Percentiles rank a stretch among this genome's conserved stretches.
Conservation (phyloP, 208 protist species). For the Phytomonas francai region DNA sequence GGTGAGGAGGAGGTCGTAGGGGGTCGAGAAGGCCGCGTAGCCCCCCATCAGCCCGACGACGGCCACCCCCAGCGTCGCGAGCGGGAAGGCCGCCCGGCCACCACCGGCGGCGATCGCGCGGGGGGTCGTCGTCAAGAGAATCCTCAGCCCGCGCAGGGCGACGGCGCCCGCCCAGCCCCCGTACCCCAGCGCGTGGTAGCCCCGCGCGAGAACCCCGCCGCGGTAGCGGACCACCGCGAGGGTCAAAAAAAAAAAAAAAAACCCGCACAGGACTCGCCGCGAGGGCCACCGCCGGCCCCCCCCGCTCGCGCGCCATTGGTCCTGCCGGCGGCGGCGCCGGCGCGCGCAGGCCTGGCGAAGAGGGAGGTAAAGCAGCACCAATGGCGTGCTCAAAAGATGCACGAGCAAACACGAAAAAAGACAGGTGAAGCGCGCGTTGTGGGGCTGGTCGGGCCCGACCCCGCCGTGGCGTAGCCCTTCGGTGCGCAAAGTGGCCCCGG, state of each 20-base stretch:
- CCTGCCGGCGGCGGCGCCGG: not conserved
- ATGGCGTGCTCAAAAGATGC: conserved; percentile 8
- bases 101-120: not conserved
- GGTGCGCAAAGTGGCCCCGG: conserved; percentile 11
- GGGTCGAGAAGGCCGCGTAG: conserved; percentile 63
- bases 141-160: too few species aligned
- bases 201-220: too few species aligned
- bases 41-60: conserved; percentile 60
- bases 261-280: too few species aligned
- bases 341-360: conserved; percentile 14
- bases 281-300: too few species aligned
- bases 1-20: conserved; percentile 29
- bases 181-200: too few species aligned
- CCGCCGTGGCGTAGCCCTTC: not conserved
- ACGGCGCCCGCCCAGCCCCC: too few species aligned
- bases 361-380: conserved; percentile 15
- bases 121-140: not conserved
- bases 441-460: not conserved
- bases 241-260: too few species aligned
- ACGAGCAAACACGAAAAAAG: conserved; percentile 5
- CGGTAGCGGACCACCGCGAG: too few species aligned
- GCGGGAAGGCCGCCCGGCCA: conserved; percentile 17
- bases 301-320: not conserved
- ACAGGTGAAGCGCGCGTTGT: not conserved
- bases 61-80: conserved; percentile 47